Evolutionary conservation across 768 basidiomycete species (phyloP).

Genomic region (Pleurotus eryngii): DNA sequence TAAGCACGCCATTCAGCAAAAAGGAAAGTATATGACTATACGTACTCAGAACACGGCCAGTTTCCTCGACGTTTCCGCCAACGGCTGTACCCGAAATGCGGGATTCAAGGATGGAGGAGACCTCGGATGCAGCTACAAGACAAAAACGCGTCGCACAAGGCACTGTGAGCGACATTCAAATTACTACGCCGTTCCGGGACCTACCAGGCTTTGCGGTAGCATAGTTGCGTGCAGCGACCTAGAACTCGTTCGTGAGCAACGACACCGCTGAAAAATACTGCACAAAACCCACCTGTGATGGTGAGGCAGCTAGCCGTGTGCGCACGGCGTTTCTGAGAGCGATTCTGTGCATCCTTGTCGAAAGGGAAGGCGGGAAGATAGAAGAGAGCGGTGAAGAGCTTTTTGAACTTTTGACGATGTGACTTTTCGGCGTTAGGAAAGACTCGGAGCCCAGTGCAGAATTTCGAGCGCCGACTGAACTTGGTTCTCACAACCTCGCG

Average conservation of each 20-base stretch:
- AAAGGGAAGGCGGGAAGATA: slow-evolving; percentile 45
- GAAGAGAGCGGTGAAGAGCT: slow-evolving; percentile 16
- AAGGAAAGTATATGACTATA: slow-evolving; percentile 16
- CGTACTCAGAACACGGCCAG: slow-evolving; percentile 96
- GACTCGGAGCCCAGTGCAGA: slow-evolving; percentile 1
- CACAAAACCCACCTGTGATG: slow-evolving; percentile 50
- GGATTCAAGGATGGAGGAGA: slow-evolving; percentile 97
- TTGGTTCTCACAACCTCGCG: neutral
- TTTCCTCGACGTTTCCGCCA: slow-evolving; percentile 96
- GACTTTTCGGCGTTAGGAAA: slow-evolving; percentile 9
- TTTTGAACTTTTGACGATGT: slow-evolving; percentile 9
- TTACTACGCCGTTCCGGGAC: slow-evolving; percentile 23
- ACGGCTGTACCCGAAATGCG: slow-evolving; percentile 92
- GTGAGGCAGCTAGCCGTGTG: slow-evolving; percentile 67
- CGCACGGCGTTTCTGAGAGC: slow-evolving; percentile 83
- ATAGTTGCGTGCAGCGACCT: slow-evolving; percentile 74
- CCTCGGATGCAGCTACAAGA: slow-evolving; percentile 89
- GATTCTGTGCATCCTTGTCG: slow-evolving; percentile 76
- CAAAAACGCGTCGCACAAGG: slow-evolving; percentile 15
- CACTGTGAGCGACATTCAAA: slow-evolving; percentile 13
- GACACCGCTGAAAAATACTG: slow-evolving; percentile 18
- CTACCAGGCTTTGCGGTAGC: slow-evolving; percentile 97
- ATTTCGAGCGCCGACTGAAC: slow-evolving; percentile 5
- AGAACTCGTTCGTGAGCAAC: slow-evolving; percentile 39
- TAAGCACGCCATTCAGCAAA: slow-evolving; percentile 16